Evolutionary conservation across 768 basidiomycete species (phyloP), one percentile per base, ranked within the genome.

Genomic region (Pisolithus marmoratus): DNA sequence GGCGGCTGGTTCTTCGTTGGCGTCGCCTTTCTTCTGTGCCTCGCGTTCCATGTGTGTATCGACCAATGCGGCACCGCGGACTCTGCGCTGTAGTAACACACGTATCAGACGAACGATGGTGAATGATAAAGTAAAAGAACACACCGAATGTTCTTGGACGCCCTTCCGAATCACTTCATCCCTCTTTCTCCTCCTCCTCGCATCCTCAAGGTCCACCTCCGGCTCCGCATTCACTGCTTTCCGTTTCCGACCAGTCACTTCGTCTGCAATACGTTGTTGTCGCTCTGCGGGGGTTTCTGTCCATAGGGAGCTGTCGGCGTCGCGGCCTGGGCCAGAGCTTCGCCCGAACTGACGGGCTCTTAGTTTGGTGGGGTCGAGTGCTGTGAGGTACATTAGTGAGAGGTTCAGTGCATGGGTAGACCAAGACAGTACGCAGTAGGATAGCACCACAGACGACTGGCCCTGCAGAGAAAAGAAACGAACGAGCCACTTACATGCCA

Each of bases 221-320:
- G 63, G 68, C 19, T 69, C 70, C 34, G 72, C 72, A 51, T 88
- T 85, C 23, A 65, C 78, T 4, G 83, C 85, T 19, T 85, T 80
- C 52, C 87, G 79, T 60, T 90, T 87, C 70, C 90, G 92, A 38
- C 96, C 95, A n/a, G 85, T 79, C 2, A 96, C 85, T 67, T 99
- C 95, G 63, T 98, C 95, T 1, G 84, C 84, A n/a, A 97, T 73
- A 1, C 96, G 80, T 61, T 95, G 86, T 63, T 91, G 92, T 15
- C 87, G 79, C 64, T 98, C 92, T 0, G 85, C 85, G 0, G 96
- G 96, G 1, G 96, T 97, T 73, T 99, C 96, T 0, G 96, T 99
- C 96, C 96, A 99, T 12, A 95, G 75, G 2, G 84, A 84, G 50
- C 70, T 78, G 58, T 88, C 87, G 27, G 67, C 62, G 24, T 65